Base-by-base conservation (phyloP, 208 protist species). In the Trypanosomatidae sp. region DNA sequence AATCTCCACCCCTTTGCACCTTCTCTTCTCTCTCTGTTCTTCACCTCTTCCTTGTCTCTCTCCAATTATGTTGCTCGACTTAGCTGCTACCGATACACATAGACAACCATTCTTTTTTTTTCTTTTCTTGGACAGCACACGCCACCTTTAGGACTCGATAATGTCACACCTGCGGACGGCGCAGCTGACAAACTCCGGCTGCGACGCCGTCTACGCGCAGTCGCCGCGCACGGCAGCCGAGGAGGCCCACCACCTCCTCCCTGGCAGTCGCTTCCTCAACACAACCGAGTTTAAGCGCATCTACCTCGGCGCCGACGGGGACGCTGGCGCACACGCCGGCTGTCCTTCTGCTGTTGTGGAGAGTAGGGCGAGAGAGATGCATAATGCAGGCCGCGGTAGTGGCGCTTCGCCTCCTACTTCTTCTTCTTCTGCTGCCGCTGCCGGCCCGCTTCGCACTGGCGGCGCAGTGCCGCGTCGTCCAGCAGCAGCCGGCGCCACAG, bases 221-320 rank as follows among this genome's bases (percentile, higher is more conserved):
- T 80, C 76, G 22, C 76, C 76, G 1, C 64, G 47, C 71, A 80
- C 70, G 43, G 71, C 53, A 53, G 47, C 44, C 3, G 71, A 76
- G 66, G 66, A 72, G 41, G 50, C 64, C 6, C 2, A 41, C 19
- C 59, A 74, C 36, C 25, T 66, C 0, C 13, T 68, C 0, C 67
- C 79, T 0, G 60, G 71, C 41, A 77, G 77, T 33, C 85, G 79
- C 70, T 80, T 90, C 50, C 79, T 90, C 15, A 83, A 62, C 55
- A 76, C 80, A 3, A 76, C 50, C 1, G 82, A 90, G 77, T 90
- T 90, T 47, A 74, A 85, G 47, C 69, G 73, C 2, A 5, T 88
- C 43, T 90, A 90, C 76, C 76, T 90, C 12, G 73, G 80, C 30
- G 44, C 19, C 0, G 39, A 66, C n/a, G 44, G 19, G 0, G 28